Conservation (phyloP, 441 rosid genomes). For the Populus tomentosa region DNA sequence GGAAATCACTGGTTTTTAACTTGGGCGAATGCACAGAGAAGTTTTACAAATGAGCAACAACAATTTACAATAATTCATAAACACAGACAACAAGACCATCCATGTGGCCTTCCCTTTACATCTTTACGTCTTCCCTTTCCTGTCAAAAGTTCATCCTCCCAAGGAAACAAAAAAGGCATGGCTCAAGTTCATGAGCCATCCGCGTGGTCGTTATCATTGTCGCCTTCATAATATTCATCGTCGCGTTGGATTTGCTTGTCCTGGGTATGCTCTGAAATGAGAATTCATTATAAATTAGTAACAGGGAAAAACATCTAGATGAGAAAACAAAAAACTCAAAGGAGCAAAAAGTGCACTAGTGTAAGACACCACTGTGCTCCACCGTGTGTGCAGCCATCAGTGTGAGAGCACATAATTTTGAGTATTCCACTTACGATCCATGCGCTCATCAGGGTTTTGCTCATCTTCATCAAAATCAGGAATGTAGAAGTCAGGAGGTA, state of each 20-base stretch:
- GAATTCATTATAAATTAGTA: not conserved
- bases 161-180: not conserved
- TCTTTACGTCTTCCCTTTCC: not conserved
- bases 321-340: not conserved
- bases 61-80: not conserved
- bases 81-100: not conserved
- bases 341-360: not conserved
- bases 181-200: constrained; percentile 25
- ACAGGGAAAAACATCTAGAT: not conserved
- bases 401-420: not conserved
- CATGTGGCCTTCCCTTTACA: not conserved
- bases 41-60: too few relatives aligned
- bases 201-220: constrained; percentile 74
- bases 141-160: not conserved
- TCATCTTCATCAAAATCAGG: constrained; percentile 94
- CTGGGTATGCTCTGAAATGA: constrained; percentile 66
- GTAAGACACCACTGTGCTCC: not conserved
- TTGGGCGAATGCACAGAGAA: too few relatives aligned
- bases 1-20: too few relatives aligned
- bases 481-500: constrained; percentile 91
- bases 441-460: constrained; percentile 83
- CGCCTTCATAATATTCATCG: constrained; percentile 85
- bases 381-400: not conserved
- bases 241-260: constrained; percentile 94
- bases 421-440: constrained; percentile 63